Base-by-base conservation (phyloP, 805 yeast species). In the Hanseniaspora lindneri region DNA sequence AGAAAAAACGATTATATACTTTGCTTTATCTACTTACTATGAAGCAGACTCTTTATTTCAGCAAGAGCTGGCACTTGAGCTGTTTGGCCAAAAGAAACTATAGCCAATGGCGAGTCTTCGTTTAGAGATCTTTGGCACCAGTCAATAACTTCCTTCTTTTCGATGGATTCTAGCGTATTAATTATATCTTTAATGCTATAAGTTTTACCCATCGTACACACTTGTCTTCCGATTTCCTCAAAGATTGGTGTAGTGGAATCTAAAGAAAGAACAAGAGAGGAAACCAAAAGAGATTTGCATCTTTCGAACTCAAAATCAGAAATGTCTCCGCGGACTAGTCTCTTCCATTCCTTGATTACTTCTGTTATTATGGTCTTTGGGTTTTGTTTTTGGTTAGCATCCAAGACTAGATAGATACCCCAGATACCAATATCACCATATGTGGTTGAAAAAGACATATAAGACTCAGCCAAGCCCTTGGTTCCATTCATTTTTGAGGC, bases 381-480 rank as follows among this genome's bases (percentile, higher is more conserved):
- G 54, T 83, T 71, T 27, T 78, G 73, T 16, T 36, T 28, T 54
- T 73, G 74, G 59, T 79, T 80, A 11, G 71, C 68, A 56, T 89
- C 96, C 20, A 94, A 77, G 7, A 86, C 85, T 52, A 92, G 72
- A 62, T 92, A 92, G 57, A 89, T 81, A 30, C 99, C 99, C 96
- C 96, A 89, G 47, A 92, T 69, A 8, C 99, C 99, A 11, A 96
- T 83, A 66, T 92, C 99, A 10, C 96, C 88, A 66, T 92, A 92
- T 1, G 95, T 84, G 2, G 99, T 92, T 27, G 95, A 84, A 67
- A 89, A 92, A 5, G 96, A 86, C 95, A 87, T 83, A 68, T 81
- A 92, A 7, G 95, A 83, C 67, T 92, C 92, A 49, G 96, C 96
- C 51, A 87, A 68, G 2, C 86, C 83, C 16, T 74, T 68, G 16